Percentiles rank a stretch among this genome's conserved stretches.
Conservation (phyloP, 2,329 filamentous ascomycete genomes). For the Cladorrhinum sp. region DNA sequence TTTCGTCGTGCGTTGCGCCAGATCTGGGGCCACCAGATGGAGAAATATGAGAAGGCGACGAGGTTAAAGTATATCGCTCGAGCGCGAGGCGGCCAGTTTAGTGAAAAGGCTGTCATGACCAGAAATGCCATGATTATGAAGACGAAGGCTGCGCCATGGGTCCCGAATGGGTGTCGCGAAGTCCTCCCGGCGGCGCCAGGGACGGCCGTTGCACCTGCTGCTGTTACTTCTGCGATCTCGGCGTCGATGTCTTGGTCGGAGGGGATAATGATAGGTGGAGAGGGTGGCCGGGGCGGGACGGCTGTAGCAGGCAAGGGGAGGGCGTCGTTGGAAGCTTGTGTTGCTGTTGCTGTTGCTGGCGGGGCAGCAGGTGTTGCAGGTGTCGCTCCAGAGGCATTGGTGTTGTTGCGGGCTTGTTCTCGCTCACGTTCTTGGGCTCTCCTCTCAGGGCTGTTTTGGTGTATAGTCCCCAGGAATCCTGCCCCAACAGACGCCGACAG, state of each 20-base stretch:
- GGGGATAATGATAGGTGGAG: conserved; percentile 56
- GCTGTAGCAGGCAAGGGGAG: conserved; percentile 43
- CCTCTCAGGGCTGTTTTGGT: conserved; percentile 56
- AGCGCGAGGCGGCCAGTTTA: conserved; percentile 56
- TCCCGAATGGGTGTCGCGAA: conserved; percentile 55
- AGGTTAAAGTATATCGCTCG: conserved; percentile 59
- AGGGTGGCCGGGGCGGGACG: conserved; percentile 25
- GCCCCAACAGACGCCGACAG: conserved; percentile 56
- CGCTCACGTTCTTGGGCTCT: conserved; percentile 41
- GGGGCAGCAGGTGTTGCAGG: conserved; percentile 22
- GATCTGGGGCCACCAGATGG: conserved; percentile 91
- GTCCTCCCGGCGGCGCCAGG: conserved; percentile 41
- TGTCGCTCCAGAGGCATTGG: no score
- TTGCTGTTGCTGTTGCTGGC: conserved; percentile 26
- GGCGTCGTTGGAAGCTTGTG: conserved; percentile 27
- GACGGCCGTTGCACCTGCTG: conserved; percentile 35
- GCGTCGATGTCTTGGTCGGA: conserved; percentile 63
- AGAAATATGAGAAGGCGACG: conserved; percentile 73
- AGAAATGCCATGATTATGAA: conserved; percentile 55
- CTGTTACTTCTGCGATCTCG: conserved; percentile 47
- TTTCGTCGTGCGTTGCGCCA: conserved; percentile 86
- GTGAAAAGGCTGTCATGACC: conserved; percentile 49
- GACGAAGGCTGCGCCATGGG: conserved; percentile 53
- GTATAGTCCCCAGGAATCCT: conserved; percentile 58
- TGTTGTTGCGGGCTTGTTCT: conserved; percentile 22